phyloP scores from a whole-genome alignment of 1,284 basidiomycete species.

The Cutaneotrichosporon cutaneum region DNA sequence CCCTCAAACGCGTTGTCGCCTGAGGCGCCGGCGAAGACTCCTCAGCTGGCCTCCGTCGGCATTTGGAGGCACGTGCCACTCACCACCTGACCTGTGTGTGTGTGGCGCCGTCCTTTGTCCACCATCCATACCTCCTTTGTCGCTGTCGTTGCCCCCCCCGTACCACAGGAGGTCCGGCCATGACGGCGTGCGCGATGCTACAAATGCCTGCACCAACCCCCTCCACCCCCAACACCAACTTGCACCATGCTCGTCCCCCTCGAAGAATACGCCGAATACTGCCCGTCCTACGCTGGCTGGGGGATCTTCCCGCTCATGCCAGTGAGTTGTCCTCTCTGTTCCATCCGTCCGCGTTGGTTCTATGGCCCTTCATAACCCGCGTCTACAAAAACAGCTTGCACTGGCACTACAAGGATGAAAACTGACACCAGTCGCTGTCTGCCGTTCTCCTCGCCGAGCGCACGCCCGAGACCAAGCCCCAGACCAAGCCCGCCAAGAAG shows the following conservation, averaged over 20 bases:
- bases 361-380: too few species aligned
- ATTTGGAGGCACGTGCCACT: neutral
- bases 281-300: neutral
- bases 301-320: slow-evolving; percentile 1
- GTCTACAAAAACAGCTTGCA: too few species aligned
- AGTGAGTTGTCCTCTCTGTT: neutral
- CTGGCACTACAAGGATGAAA: too few species aligned
- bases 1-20: neutral
- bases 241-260: neutral
- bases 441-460: neutral
- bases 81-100: neutral
- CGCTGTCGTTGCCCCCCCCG: neutral
- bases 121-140: neutral
- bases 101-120: neutral
- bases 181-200: neutral
- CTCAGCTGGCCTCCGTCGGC: neutral
- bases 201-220: neutral
- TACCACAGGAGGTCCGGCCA: neutral
- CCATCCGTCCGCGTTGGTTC: too few species aligned
- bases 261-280: neutral
- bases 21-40: neutral
- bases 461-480: too few species aligned
- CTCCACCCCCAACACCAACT: neutral
- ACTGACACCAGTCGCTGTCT: neutral
- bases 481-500: neutral